Evolutionary conservation across 1,284 basidiomycete genomes (phyloP), one percentile per base, ranked within the genome.

Genomic region (Neonothopanus nambi): DNA sequence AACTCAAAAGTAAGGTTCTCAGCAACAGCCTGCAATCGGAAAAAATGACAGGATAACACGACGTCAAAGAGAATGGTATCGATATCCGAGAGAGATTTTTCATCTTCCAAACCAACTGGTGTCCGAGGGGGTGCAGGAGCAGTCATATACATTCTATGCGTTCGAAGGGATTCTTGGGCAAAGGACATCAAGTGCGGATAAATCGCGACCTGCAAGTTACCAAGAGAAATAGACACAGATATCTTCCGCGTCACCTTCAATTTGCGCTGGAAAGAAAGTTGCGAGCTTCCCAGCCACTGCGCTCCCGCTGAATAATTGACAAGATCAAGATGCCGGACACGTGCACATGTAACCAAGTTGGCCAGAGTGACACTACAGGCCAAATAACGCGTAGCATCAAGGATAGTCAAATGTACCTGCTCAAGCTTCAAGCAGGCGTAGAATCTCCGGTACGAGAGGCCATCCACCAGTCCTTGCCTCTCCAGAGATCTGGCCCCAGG

Each of bases 141-240:
- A 33, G 30, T 51, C 28, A 55, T 23, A 45, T 67, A 65, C 36
- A 68, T 65, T 56, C 73, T 72, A 37, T 70, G 73, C 17, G 82
- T 74, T 18, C 81, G 81, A 17, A 89, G 69, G 30, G 79, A 61
- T 55, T 80, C 73, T 64, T 83, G 84, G 5, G 79, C 75, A 60
- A 90, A 87, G 35, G 74, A 68, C 63, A 90, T 79, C 20, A 88
- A 69, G 56, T 81, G 80, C 12, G 88, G 87, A 30, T 74, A 79
- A 7, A 88, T 70, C 12, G 67, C 70, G 43, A 85, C 61, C n/a
- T 72, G 70, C 23, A 81, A 56, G 33, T 77, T 70, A 8, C 76
- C 77, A 12, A 81, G 48, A 15, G 70, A 65, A 18, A 83, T 36
- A 11, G 71, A 68, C 7, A 76, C 57, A 11, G 70, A 65, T 8